These are phyloP conservation scores for Tulasnella sp. DNA, from an alignment of 768 basidiomycete genomes.

Conservation along the genomic window DNA sequence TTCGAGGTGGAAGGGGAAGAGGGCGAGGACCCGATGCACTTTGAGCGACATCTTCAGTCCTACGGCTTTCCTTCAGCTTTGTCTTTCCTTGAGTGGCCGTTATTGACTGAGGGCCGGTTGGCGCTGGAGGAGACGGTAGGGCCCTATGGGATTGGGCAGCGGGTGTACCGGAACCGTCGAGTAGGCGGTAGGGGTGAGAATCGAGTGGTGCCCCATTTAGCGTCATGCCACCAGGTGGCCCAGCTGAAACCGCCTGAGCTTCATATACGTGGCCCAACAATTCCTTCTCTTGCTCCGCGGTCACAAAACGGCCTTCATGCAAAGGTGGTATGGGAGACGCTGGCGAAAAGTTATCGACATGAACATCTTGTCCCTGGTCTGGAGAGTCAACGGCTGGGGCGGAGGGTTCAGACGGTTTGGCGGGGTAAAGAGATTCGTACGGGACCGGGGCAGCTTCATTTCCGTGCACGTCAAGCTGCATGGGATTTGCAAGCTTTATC, in stretches of 20 bases:
- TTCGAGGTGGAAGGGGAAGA: constrained; percentile 13
- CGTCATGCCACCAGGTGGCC: constrained; percentile 30
- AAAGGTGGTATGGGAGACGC: constrained; percentile 44
- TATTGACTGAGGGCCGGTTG: constrained; percentile 41
- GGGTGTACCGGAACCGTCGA: constrained; percentile 34
- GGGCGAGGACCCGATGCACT: background rate
- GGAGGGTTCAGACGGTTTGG: constrained; percentile 27
- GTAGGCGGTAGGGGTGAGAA: background rate
- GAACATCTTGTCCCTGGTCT: too few species aligned
- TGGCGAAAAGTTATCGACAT: background rate
- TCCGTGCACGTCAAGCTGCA: background rate
- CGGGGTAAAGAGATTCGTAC: constrained; percentile 60
- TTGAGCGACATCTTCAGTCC: constrained; percentile 43
- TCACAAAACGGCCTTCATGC: constrained; percentile 34
- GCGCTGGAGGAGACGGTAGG: constrained; percentile 34
- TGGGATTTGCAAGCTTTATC: constrained; percentile 55
- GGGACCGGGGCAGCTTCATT: constrained; percentile 49
- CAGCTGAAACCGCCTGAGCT: constrained; percentile 58
- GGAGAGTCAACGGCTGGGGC: constrained; percentile 31
- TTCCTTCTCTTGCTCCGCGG: constrained; percentile 58
- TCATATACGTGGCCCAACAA: constrained; percentile 60
- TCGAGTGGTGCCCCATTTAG: background rate
- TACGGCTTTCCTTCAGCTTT: background rate
- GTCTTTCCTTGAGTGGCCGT: constrained; percentile 75
- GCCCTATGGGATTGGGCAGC: constrained; percentile 33